Conservation (phyloP, 768 basidiomycete species). For the Trametes cubensis region DNA sequence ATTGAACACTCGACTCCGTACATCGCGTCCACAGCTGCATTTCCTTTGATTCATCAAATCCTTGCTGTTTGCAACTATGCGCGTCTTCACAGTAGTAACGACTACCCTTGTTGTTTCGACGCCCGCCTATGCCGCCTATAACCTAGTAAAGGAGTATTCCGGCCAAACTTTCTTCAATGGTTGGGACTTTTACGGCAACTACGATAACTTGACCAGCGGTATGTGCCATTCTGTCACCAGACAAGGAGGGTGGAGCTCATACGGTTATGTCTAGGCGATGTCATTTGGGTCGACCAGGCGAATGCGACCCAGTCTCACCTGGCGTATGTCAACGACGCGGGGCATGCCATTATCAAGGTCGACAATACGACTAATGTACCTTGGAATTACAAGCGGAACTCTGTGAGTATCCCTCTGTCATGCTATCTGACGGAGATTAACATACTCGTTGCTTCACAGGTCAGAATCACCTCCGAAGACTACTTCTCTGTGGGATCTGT, state of each 20-base stretch:
- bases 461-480: conserved; percentile 47
- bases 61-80: conserved; percentile 6
- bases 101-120: conserved; percentile 16
- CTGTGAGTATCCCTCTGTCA: conserved; percentile 55
- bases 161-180: conserved; percentile 46
- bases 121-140: conserved; percentile 31
- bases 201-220: conserved; percentile 41
- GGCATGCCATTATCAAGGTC: conserved; percentile 72
- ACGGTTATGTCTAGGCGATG: conserved; percentile 65
- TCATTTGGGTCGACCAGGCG: conserved; percentile 53
- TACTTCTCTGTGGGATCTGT: conserved; percentile 46
- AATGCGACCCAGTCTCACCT: conserved; percentile 51
- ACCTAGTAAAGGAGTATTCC: conserved; percentile 41
- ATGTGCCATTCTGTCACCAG: conserved; percentile 2
- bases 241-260: neutral
- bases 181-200: conserved; percentile 47
- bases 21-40: neutral
- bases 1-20: too few species aligned
- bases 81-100: neutral
- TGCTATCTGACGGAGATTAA: neutral
- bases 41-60: neutral
- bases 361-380: conserved; percentile 66
- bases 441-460: conserved; percentile 30
- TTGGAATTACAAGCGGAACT: conserved; percentile 57
- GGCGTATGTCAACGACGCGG: conserved; percentile 60